phyloP scores from a whole-genome alignment of 257 asterid genomes.

The Lycium barbarum region DNA sequence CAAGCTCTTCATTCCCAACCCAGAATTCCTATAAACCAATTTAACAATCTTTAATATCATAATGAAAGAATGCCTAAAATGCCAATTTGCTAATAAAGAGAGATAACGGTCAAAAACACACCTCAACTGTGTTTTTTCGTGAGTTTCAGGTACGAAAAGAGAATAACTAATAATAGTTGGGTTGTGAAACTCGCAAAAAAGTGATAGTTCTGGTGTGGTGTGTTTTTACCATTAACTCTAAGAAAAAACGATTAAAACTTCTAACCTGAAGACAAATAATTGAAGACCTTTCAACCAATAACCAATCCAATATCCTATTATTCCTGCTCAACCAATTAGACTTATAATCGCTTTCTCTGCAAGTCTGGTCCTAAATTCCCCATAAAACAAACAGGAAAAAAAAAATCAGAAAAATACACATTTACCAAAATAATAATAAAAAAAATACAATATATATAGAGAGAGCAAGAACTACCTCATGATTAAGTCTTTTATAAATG shows the following conservation, averaged over 20 bases:
- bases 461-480: slow-evolving; percentile 47
- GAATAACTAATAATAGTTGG: too few relatives aligned
- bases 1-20: slow-evolving; percentile 98
- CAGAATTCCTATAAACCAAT: slow-evolving; percentile 71
- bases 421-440: not conserved
- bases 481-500: slow-evolving; percentile 85
- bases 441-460: not conserved
- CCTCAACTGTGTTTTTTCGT: too few relatives aligned
- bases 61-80: not conserved
- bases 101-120: too few relatives aligned
- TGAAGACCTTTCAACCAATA: slow-evolving; percentile 89
- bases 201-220: too few relatives aligned
- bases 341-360: slow-evolving; percentile 88
- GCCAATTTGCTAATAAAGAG: not conserved
- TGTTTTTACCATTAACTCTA: too few relatives aligned
- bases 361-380: slow-evolving; percentile 79
- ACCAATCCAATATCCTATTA: slow-evolving; percentile 86
- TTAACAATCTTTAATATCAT: not conserved
- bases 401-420: not conserved
- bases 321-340: slow-evolving; percentile 87
- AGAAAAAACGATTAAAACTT: not conserved
- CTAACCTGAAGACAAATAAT: slow-evolving; percentile 96
- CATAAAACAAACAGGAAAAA: slow-evolving; percentile 40
- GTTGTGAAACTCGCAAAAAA: too few relatives aligned
- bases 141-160: too few relatives aligned